A percentile compares a stretch with the other conserved stretches of the same genome.
These are phyloP conservation scores for Dianthus caryophyllus DNA, from an alignment of 148 eudicot genomes.

Conservation along the genomic window DNA sequence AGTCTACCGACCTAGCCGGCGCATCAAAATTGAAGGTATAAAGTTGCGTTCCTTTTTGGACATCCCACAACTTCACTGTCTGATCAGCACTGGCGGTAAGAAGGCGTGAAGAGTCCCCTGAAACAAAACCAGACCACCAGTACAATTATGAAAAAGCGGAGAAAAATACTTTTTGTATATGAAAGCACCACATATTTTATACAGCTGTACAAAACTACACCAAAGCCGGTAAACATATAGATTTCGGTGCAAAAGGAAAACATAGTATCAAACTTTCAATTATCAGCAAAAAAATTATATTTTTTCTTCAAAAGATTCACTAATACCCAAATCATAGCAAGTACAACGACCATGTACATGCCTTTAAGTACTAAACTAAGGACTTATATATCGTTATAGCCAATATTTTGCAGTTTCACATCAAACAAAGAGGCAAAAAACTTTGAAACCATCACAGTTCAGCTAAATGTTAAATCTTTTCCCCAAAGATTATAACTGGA, in stretches of 20 bases:
- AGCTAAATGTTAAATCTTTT: neutral
- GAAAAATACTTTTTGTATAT: neutral
- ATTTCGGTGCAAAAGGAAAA: neutral
- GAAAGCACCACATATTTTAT: neutral
- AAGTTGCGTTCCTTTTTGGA: slow-evolving; percentile 53
- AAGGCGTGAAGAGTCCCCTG: slow-evolving; percentile 75
- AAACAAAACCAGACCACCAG: neutral
- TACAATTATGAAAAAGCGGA: neutral
- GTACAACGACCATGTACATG: too few species aligned
- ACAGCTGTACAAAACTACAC: neutral
- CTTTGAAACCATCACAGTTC: neutral
- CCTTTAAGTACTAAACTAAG: too few species aligned
- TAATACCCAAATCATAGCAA: too few species aligned
- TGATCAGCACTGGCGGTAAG: slow-evolving; percentile 93
- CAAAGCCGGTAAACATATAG: neutral
- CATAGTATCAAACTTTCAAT: neutral
- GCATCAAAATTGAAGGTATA: slow-evolving; percentile 67
- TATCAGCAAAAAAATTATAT: too few species aligned
- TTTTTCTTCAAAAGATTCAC: too few species aligned
- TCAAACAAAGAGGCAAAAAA: too few species aligned
- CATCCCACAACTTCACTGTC: slow-evolving; percentile 83
- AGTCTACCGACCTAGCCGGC: slow-evolving; percentile 79
- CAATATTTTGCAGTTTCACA: too few species aligned
- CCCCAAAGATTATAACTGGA: too few species aligned
- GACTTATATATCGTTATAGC: too few species aligned